Evolutionary conservation across 2,329 filamentous ascomycete genomes (phyloP), one percentile per base, ranked within the genome.

Genomic region (Triangularia setosa): DNA sequence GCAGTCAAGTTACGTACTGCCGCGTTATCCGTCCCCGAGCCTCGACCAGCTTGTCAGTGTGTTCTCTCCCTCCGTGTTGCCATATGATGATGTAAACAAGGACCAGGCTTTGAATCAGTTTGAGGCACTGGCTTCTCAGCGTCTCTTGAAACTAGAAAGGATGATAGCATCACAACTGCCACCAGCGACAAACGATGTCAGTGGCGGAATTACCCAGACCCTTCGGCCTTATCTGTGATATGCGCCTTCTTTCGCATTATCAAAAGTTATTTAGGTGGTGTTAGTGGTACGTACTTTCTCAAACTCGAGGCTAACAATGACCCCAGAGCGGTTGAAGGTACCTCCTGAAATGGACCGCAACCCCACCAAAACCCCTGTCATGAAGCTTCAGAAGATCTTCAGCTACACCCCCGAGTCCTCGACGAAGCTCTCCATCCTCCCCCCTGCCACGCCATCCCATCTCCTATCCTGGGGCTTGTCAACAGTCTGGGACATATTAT

Each of bases 401-500:
- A 24, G 33, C 25, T 57, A 52, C 21, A 40, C 12, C 58, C 62
- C 57, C 57, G 58, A 48, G 24, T 23, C 60, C 40, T 44, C 60
- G 53, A 52, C 58, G 35, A 57, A 61, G 30, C 60, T 62, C 40
- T 48, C 24, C 23, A 52, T 60, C 24, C 25, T 60, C 40, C 40
- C 27, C 53, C 57, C 57, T 59, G 57, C 33, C 57, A 48, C 40
- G 40, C 40, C 40, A 48, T 12, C 40, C 40, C 40, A 48, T 55
- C 52, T 33, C 58, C 58, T 27, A 40, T 60, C 40, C 33, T 18
- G 58, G 58, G 40, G 35, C 14, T 28, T 57, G 57, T 35, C 33
- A 21, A 55, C 61, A 27, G 9, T 24, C 25, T 40, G 54, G 33
- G 33, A 40, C 48, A 33, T 62, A 64, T 69, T 69, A 70, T 69